Conservation (phyloP, 176 grass and related monocot genomes). For the Puccinellia tenuiflora region DNA sequence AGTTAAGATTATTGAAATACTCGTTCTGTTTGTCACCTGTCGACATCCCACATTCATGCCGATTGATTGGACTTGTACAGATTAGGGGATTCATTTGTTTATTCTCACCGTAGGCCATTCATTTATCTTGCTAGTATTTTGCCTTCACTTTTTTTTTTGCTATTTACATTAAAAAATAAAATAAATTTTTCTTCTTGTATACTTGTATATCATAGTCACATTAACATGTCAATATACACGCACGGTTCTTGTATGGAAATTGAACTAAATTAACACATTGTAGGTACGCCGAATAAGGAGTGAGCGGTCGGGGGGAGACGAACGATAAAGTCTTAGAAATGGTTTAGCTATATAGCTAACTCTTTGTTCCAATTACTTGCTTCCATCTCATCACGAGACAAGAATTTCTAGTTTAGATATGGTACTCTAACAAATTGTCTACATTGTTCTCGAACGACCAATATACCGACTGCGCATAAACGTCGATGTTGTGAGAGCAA, state of each 20-base stretch:
- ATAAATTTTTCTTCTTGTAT: no score
- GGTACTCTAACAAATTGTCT: neutral
- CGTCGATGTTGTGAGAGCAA: no score
- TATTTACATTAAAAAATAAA: neutral
- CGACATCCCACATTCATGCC: neutral
- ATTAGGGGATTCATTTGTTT: neutral
- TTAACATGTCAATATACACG: neutral
- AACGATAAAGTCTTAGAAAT: no score
- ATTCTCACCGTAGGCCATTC: neutral
- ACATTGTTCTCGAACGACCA: neutral
- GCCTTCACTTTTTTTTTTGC: neutral
- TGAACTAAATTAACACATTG: neutral
- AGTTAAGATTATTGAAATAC: neutral
- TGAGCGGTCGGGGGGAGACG: no score
- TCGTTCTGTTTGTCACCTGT: neutral
- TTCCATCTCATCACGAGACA: no score
- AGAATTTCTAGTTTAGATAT: neutral
- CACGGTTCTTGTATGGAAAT: neutral
- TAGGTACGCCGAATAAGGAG: no score
- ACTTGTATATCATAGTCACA: neutral
- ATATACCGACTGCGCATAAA: neutral
- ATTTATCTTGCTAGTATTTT: neutral
- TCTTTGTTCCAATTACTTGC: no score
- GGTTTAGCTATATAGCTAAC: no score
- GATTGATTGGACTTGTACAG: neutral